These are phyloP conservation scores for Arctium minus DNA, from an alignment of 129 eudicot genomes.

Conservation along the genomic window DNA sequence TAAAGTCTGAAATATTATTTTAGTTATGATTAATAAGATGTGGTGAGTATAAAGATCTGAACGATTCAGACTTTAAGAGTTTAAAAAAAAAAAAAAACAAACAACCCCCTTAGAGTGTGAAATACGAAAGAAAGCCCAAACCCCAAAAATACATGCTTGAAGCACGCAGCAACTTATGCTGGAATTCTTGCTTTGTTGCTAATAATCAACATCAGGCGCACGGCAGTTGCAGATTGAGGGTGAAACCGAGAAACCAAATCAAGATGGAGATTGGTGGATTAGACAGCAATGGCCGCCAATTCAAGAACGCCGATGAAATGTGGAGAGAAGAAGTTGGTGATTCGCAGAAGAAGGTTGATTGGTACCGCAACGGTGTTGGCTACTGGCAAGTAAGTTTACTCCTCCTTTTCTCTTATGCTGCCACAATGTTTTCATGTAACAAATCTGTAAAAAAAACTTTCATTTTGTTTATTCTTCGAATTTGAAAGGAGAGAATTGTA, in stretches of 20 bases:
- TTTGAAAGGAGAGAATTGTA: neutral
- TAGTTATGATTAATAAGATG: no score
- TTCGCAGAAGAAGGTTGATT: constrained; percentile 52
- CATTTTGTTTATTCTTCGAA: neutral
- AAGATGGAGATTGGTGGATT: constrained; percentile 64
- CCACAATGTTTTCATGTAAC: neutral
- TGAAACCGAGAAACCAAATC: neutral
- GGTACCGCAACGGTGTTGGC: constrained; percentile 75
- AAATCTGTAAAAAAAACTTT: neutral
- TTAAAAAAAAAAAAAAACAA: no score
- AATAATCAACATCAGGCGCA: neutral
- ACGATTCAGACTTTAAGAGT: no score
- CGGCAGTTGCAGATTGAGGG: neutral
- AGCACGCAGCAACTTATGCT: constrained; percentile 2
- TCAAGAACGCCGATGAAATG: constrained; percentile 87
- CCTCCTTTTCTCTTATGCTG: neutral
- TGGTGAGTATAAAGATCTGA: no score
- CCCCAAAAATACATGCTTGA: constrained; percentile 1
- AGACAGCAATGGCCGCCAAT: constrained; percentile 76
- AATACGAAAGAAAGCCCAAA: neutral
- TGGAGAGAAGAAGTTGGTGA: constrained; percentile 88
- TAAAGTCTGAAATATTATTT: no score
- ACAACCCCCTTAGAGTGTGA: no score
- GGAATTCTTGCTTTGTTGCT: constrained; percentile 5
- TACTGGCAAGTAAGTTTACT: constrained; percentile 73